These are phyloP conservation scores for Uronychia setigera DNA, from an alignment of 73 alveolate genomes.

Conservation along the genomic window DNA sequence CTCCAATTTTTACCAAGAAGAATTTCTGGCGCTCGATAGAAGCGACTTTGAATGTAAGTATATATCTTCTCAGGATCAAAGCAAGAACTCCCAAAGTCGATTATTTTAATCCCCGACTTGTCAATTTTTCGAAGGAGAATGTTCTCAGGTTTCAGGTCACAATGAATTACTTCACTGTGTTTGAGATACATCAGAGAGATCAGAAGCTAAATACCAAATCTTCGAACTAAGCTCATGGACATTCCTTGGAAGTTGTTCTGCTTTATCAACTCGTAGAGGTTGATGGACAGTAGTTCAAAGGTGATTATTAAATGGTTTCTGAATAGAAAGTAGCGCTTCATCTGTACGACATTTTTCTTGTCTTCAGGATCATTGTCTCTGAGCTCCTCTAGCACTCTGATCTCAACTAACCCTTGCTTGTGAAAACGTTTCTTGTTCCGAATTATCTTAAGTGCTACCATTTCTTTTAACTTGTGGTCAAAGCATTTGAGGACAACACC, in stretches of 20 bases:
- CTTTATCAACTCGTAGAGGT: constrained; percentile 65
- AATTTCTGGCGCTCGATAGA: constrained; percentile 89
- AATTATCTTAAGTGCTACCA: constrained; percentile 61
- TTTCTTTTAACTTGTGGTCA: constrained; percentile 60
- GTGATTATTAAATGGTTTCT: constrained; percentile 60
- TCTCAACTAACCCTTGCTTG: constrained; percentile 63
- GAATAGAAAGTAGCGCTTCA: constrained; percentile 27
- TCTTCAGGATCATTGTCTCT: constrained; percentile 40
- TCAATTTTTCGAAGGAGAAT: constrained; percentile 67
- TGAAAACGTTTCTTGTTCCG: constrained; percentile 43
- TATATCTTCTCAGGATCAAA: constrained; percentile 69
- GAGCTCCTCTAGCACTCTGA: constrained; percentile 51
- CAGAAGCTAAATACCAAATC: constrained; percentile 65
- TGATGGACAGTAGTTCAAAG: constrained; percentile 64
- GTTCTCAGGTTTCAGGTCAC: constrained; percentile 87
- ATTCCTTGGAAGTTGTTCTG: constrained; percentile 70
- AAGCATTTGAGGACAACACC: constrained; percentile 57
- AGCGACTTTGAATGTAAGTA: constrained; percentile 80
- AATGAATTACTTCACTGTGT: constrained; percentile 68
- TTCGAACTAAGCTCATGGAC: constrained; percentile 40
- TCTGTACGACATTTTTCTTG: constrained; percentile 44
- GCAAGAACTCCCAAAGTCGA: constrained; percentile 90
- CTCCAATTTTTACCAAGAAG: constrained; percentile 67
- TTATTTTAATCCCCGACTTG: constrained; percentile 79
- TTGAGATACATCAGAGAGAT: constrained; percentile 59